phyloP scores from a whole-genome alignment of 768 basidiomycete species.

The Tylopilus felleus region DNA sequence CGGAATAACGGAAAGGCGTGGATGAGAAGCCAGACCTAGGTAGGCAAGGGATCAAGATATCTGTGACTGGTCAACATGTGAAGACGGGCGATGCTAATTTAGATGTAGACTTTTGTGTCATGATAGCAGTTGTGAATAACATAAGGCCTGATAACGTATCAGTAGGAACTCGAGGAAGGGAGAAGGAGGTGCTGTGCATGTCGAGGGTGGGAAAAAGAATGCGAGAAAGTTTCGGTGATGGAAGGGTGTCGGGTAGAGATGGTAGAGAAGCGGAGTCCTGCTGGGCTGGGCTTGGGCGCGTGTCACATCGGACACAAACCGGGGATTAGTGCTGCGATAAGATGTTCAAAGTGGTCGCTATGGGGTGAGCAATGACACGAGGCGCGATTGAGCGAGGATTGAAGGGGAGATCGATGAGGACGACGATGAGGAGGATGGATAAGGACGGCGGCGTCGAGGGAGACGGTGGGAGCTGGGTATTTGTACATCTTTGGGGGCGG shows the following conservation, averaged over 20 bases:
- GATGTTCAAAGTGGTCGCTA: not conserved
- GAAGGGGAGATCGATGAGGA: not conserved
- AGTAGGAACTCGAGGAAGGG: not conserved
- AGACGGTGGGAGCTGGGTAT: conserved; percentile 10
- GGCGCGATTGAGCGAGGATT: not conserved
- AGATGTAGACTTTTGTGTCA: not conserved
- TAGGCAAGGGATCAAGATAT: not conserved
- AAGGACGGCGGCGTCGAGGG: not conserved
- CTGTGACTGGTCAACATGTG: not conserved
- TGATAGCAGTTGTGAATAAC: not conserved
- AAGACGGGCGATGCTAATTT: not conserved
- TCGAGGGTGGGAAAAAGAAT: conserved; percentile 11
- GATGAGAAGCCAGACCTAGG: not conserved
- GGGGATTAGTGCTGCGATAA: conserved; percentile 12
- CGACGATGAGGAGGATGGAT: not conserved
- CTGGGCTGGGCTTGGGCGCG: not conserved
- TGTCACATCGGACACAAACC: not conserved
- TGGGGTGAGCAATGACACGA: not conserved
- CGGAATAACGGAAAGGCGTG: conserved; percentile 1
- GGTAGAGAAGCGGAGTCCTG: not conserved
- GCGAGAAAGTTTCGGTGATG: conserved; percentile 9
- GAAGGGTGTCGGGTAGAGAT: conserved; percentile 6
- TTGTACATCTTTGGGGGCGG: conserved; percentile 33
- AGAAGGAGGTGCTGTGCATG: not conserved
- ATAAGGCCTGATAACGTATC: not conserved